A percentile compares a stretch with the other conserved stretches of the same genome.
phyloP scores from a whole-genome alignment of 2,329 filamentous ascomycete species.

The Trichophyton mentagrophytes region DNA sequence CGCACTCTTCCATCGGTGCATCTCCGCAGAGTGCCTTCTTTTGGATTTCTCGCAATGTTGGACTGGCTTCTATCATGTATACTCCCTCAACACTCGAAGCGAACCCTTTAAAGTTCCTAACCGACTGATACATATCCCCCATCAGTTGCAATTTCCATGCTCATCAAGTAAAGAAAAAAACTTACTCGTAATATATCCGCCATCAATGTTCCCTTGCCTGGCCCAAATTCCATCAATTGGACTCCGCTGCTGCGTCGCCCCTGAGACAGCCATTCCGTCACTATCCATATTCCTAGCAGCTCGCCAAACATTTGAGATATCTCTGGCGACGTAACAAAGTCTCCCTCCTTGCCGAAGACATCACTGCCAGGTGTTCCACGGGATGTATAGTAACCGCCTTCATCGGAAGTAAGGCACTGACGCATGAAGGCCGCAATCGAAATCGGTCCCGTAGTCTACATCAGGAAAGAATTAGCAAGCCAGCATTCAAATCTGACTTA shows the following conservation, averaged over 20 bases:
- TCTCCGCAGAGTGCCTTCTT: constrained; percentile 68
- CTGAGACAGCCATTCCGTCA: constrained; percentile 93
- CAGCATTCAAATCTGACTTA: background rate
- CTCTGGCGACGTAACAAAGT: constrained; percentile 94
- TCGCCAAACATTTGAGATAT: constrained; percentile 97
- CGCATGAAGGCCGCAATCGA: constrained; percentile 94
- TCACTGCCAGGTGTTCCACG: constrained; percentile 51
- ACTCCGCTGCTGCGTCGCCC: constrained; percentile 60
- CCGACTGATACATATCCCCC: constrained; percentile 45
- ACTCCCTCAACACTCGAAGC: constrained; percentile 67
- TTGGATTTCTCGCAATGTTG: constrained; percentile 62
- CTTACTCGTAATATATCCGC: constrained; percentile 82
- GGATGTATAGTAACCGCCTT: constrained; percentile 87
- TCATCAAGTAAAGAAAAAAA: constrained; percentile 5
- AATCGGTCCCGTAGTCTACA: constrained; percentile 70
- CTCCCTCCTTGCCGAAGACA: constrained; percentile 83
- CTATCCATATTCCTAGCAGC: constrained; percentile 84
- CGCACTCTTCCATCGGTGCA: constrained; percentile 53
- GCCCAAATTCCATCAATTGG: constrained; percentile 86
- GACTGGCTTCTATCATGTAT: constrained; percentile 89
- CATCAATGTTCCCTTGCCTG: constrained; percentile 91
- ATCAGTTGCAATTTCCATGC: constrained; percentile 1
- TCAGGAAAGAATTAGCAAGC: constrained; percentile 5
- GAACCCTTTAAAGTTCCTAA: constrained; percentile 70
- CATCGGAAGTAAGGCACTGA: constrained; percentile 84